These are phyloP conservation scores for Papiliotrema terrestris DNA, from an alignment of 1,284 basidiomycete genomes.

Conservation along the genomic window DNA sequence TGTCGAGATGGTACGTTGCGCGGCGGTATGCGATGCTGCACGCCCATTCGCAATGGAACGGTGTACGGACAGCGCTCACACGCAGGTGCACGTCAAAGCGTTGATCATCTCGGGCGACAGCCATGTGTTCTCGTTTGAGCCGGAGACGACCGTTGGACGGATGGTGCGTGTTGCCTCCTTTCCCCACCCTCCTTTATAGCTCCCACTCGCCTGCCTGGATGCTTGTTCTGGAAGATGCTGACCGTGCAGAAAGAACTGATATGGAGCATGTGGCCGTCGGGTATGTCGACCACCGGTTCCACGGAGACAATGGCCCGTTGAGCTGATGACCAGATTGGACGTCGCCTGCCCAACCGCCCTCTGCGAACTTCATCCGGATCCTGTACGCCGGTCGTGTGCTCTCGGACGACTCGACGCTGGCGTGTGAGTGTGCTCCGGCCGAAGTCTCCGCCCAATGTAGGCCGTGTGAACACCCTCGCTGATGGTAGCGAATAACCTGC, in stretches of 20 bases:
- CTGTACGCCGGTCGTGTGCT: slow-evolving; percentile 77
- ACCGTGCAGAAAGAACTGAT: slow-evolving; percentile 63
- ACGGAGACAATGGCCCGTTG: background rate
- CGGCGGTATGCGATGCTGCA: background rate
- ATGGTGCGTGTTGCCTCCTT: slow-evolving; percentile 44
- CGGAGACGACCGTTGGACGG: slow-evolving; percentile 69
- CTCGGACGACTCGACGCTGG: slow-evolving; percentile 73
- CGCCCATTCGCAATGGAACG: background rate
- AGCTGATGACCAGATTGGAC: slow-evolving; percentile 62
- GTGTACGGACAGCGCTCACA: background rate
- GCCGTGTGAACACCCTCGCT: background rate
- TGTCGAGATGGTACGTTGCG: background rate
- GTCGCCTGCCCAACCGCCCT: slow-evolving; percentile 63
- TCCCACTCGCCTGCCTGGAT: background rate
- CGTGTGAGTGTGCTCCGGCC: slow-evolving; percentile 54
- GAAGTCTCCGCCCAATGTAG: background rate
- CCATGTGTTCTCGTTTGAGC: slow-evolving; percentile 72
- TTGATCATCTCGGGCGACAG: slow-evolving; percentile 69
- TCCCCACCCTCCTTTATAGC: background rate
- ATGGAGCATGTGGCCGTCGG: slow-evolving; percentile 77
- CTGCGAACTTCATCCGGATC: slow-evolving; percentile 71
- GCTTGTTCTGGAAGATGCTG: background rate
- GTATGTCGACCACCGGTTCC: slow-evolving; percentile 49
- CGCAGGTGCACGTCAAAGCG: slow-evolving; percentile 64
- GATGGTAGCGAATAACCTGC: slow-evolving; percentile 40